Evolutionary conservation across 768 basidiomycete species (phyloP), one percentile per base, ranked within the genome.

Genomic region (Rhizopogon vinicolor): DNA sequence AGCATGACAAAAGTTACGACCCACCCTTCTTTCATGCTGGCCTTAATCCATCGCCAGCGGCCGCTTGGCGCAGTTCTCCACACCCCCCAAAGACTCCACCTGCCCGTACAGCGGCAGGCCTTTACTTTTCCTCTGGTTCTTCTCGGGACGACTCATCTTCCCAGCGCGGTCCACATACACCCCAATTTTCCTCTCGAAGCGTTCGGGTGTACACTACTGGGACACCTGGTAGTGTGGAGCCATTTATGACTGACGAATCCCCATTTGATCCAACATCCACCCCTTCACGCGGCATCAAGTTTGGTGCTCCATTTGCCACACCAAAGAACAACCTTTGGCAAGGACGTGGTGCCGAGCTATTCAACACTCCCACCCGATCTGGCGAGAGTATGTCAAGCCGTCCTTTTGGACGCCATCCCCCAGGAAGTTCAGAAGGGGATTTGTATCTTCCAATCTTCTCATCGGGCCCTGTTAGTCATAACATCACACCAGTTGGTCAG

Each of bases 191-290:
- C 28, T 64, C 64, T 28, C 73, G 72, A 49, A 71, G 68, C 53
- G 71, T 71, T 33, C 73, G 72, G 33, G 67, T 78, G 46, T 76
- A 78, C 60, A 65, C 67, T 1, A 53, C 56, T 28, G 35, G 35
- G 46, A 75, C 75, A 7, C 76, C 78, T 19, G 62, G 73, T 35
- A 63, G 71, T 31, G 65, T 70, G 46, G 76, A 78, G 41, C 46
- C 57, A 16, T 68, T 59, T 46, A 37, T 54, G 4, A 68, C 69
- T 19, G 82, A 85, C 16, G 83, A 83, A 41, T 73, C 77, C 5
- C 80, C 84, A 1, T 92, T 90, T 63, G 89, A 92, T 66, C 88
- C 89, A 5, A 83, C 84, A 25, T 86, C 87, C 18, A 91, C 89
- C 8, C 89, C 89, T 3, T 91, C 89, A n/a, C 75, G 89, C 43